phyloP scores from a whole-genome alignment of 1,284 basidiomycete genomes.

The Austroboletus rostrupii region DNA sequence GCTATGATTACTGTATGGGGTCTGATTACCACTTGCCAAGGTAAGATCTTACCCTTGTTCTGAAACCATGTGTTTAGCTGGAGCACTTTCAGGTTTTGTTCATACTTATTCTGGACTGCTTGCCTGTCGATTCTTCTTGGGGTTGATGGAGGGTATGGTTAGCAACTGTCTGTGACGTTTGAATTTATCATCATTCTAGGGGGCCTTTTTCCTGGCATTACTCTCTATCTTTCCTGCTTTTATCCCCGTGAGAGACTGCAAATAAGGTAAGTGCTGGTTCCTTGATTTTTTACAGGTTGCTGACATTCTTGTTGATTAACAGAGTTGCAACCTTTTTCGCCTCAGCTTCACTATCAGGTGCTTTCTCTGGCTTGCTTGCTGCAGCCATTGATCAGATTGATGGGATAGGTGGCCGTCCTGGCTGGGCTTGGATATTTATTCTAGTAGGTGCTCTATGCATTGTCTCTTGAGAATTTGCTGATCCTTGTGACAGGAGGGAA shows the following conservation, averaged over 20 bases:
- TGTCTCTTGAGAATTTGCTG: background rate
- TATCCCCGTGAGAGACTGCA: slow-evolving; percentile 56
- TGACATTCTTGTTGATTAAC: background rate
- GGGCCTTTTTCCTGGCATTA: slow-evolving; percentile 56
- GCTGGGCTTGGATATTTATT: slow-evolving; percentile 69
- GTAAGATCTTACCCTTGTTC: slow-evolving; percentile 21
- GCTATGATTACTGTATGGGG: slow-evolving; percentile 58
- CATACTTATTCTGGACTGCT: slow-evolving; percentile 50
- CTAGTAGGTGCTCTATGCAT: slow-evolving; percentile 31
- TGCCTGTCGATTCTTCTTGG: slow-evolving; percentile 61
- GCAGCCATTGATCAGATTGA: slow-evolving; percentile 54
- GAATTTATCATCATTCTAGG: slow-evolving; percentile 31
- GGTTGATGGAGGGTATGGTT: slow-evolving; percentile 51
- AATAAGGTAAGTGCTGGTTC: slow-evolving; percentile 38
- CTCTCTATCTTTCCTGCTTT: slow-evolving; percentile 55
- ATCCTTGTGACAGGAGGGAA: slow-evolving; percentile 39
- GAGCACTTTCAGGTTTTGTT: slow-evolving; percentile 41
- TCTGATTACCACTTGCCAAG: slow-evolving; percentile 51
- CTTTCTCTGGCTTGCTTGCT: slow-evolving; percentile 63
- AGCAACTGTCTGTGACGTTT: slow-evolving; percentile 39
- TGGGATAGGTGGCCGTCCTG: slow-evolving; percentile 41
- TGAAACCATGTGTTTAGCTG: slow-evolving; percentile 3
- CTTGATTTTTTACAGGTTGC: background rate
- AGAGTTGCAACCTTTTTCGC: slow-evolving; percentile 57
- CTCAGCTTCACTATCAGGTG: slow-evolving; percentile 54